Conservation (phyloP, 2,329 filamentous ascomycete species). For the Fusarium bulbicola region DNA sequence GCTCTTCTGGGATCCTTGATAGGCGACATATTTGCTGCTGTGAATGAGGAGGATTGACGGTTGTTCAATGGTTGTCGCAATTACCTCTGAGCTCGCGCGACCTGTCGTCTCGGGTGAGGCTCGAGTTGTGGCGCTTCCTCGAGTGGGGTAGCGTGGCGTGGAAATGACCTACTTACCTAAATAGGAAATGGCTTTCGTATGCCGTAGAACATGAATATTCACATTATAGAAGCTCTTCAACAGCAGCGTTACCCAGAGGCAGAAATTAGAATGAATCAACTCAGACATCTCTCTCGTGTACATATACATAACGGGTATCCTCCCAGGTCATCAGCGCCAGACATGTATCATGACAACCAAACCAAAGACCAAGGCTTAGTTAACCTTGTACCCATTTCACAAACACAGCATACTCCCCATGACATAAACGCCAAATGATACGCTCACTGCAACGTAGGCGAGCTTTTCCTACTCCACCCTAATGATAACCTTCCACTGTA, state of each 20-base stretch:
- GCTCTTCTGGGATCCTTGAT: conserved; percentile 56
- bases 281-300: neutral
- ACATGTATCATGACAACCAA: conserved; percentile 16
- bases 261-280: neutral
- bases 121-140: conserved; percentile 18
- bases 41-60: conserved; percentile 18
- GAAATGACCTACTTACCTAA: conserved; percentile 25
- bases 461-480: conserved; percentile 57
- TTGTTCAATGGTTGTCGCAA: conserved; percentile 32
- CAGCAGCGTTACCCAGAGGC: neutral
- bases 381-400: neutral
- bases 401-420: conserved; percentile 4
- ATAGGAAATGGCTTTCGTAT: conserved; percentile 10
- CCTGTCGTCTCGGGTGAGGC: conserved; percentile 24
- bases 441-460: neutral
- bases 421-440: conserved; percentile 23
- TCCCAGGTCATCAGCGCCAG: conserved; percentile 9
- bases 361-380: neutral
- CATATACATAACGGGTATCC: conserved; percentile 10
- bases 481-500: conserved; percentile 75
- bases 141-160: conserved; percentile 28
- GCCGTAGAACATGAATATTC: neutral
- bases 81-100: conserved; percentile 31
- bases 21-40: conserved; percentile 49
- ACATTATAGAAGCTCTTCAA: neutral